Conservation (phyloP, 139 green algal genomes). For the Edaphochlamys debaryana region DNA sequence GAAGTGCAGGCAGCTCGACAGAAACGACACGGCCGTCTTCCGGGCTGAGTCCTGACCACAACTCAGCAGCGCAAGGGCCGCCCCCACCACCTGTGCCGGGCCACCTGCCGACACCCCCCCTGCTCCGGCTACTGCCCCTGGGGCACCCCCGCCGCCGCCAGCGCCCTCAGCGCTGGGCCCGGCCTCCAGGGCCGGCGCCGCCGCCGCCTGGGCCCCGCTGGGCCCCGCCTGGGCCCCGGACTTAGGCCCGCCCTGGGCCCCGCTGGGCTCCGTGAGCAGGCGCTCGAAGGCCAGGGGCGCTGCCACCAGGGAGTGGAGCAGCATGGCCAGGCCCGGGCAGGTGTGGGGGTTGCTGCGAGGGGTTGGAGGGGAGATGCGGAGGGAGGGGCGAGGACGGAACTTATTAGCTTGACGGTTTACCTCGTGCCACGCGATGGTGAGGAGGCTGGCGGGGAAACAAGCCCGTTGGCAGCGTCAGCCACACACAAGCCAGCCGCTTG, state of each 20-base stretch:
- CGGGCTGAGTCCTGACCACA: slow-evolving; percentile 66
- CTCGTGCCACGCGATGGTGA: too few relatives aligned
- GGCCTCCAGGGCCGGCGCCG: neutral
- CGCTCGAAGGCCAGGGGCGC: slow-evolving; percentile 74
- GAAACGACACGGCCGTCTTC: slow-evolving; percentile 74
- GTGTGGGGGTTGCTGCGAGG: slow-evolving; percentile 46
- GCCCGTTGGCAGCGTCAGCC: too few relatives aligned
- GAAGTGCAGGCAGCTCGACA: slow-evolving; percentile 65
- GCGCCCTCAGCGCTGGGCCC: neutral
- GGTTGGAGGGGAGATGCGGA: neutral
- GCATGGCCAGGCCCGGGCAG: slow-evolving; percentile 48
- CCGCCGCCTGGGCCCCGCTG: neutral
- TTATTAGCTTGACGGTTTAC: too few relatives aligned
- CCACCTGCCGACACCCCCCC: neutral
- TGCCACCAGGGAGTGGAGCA: slow-evolving; percentile 52
- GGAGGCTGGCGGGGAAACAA: too few relatives aligned
- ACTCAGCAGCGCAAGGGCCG: slow-evolving; percentile 57
- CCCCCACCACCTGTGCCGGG: slow-evolving; percentile 34
- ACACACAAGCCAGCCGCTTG: too few relatives aligned
- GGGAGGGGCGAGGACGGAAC: too few relatives aligned
- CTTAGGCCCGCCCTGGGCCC: too few relatives aligned
- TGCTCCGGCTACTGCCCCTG: too few relatives aligned
- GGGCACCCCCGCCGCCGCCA: neutral
- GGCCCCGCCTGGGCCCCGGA: too few relatives aligned
- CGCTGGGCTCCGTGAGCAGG: slow-evolving; percentile 62